These are phyloP conservation scores for Tillandsia fasciculata DNA, from an alignment of 176 grass and related monocot species.

Conservation along the genomic window DNA sequence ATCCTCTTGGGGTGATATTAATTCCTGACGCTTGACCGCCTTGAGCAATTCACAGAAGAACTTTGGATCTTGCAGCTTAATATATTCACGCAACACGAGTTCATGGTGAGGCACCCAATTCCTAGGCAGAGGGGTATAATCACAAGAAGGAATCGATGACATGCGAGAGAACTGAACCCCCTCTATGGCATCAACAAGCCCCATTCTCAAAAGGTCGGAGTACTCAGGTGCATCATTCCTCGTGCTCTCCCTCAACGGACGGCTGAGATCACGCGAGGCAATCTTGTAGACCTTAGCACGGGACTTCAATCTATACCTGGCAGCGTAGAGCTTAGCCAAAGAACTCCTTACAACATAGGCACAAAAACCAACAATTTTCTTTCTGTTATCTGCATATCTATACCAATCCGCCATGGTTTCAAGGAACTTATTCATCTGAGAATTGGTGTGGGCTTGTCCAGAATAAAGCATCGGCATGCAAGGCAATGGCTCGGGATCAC, in stretches of 20 bases:
- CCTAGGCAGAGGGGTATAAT: constrained; percentile 83
- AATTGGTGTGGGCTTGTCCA: constrained; percentile 91
- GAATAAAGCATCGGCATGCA: constrained; percentile 83
- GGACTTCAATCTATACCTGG: constrained; percentile 91
- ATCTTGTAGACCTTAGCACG: constrained; percentile 93
- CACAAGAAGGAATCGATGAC: constrained; percentile 77
- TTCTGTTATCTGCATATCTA: constrained; percentile 82
- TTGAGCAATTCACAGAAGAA: constrained; percentile 79
- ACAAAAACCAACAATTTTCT: constrained; percentile 90
- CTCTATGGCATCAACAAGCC: constrained; percentile 84
- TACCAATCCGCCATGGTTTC: constrained; percentile 98
- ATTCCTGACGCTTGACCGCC: constrained; percentile 51
- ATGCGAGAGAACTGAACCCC: constrained; percentile 86
- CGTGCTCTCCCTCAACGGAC: constrained; percentile 65
- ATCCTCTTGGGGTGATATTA: constrained; percentile 68
- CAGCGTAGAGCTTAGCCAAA: constrained; percentile 80
- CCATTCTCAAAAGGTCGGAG: constrained; percentile 94
- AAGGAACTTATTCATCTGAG: constrained; percentile 98
- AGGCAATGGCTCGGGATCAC: constrained; percentile 70
- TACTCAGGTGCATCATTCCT: constrained; percentile 83
- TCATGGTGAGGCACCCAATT: constrained; percentile 83
- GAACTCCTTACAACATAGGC: constrained; percentile 85
- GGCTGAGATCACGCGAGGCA: constrained; percentile 83
- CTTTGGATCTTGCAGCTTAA: constrained; percentile 87
- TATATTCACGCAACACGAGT: constrained; percentile 65